A percentile compares a stretch with the other conserved stretches of the same genome.
Evolutionary conservation across 306 rosid species (phyloP).

Genomic region (Acmispon strigosus): DNA sequence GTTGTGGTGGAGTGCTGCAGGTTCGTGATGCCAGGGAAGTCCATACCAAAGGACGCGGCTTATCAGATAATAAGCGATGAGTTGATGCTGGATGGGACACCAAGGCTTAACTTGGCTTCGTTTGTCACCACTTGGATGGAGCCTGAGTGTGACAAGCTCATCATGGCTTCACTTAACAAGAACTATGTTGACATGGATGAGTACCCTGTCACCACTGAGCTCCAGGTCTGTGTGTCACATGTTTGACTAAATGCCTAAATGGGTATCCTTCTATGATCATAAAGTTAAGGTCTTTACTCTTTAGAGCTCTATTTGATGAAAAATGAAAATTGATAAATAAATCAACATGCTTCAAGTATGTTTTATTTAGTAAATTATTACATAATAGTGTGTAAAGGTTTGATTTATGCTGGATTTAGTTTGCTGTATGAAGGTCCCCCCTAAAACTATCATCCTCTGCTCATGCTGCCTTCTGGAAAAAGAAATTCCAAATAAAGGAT

Average conservation of each 20-base stretch:
- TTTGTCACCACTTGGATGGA: slow-evolving; percentile 56
- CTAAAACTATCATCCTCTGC: not conserved
- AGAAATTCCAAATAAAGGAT: not conserved
- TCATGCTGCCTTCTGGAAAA: not conserved
- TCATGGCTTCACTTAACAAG: slow-evolving; percentile 73
- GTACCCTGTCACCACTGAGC: slow-evolving; percentile 92
- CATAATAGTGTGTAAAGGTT: not conserved
- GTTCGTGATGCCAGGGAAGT: slow-evolving; percentile 35
- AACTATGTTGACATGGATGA: slow-evolving; percentile 98
- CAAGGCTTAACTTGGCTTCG: slow-evolving; percentile 45
- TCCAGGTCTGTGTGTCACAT: slow-evolving; percentile 41
- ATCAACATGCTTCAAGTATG: not conserved
- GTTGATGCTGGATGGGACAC: slow-evolving; percentile 42
- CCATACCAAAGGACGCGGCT: slow-evolving; percentile 48
- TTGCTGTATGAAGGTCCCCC: not conserved
- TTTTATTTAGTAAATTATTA: not conserved
- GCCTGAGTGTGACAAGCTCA: slow-evolving; percentile 77
- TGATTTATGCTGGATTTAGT: not conserved
- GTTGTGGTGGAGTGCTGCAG: slow-evolving; percentile 11
- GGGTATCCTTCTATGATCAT: not conserved
- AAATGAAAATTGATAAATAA: not conserved
- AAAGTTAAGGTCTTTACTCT: not conserved
- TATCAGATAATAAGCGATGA: slow-evolving; percentile 45
- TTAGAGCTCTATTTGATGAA: not conserved
- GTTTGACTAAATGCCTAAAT: not conserved